Evolutionary conservation across 192 early-diverging fungal species (phyloP).

Genomic region (Backusella parvicylindrica): DNA sequence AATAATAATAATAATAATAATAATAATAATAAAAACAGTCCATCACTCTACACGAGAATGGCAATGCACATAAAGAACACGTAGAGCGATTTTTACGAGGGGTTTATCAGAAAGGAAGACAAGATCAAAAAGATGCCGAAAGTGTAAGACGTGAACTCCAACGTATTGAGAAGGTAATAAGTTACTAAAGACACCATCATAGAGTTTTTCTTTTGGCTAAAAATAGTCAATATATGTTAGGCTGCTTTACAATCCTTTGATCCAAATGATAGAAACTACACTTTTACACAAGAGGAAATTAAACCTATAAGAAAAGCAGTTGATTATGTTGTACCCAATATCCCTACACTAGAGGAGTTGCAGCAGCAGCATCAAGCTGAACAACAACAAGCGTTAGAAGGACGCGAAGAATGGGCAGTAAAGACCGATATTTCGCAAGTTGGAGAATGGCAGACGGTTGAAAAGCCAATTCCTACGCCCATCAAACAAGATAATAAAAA

Average conservation of each 20-base stretch:
- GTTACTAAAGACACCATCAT: neutral
- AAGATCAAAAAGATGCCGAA: constrained; percentile 49
- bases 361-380: neutral
- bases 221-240: neutral
- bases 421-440: neutral
- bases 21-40: constrained; percentile 27
- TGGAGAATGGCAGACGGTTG: constrained; percentile 17
- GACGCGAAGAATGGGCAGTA: constrained; percentile 12
- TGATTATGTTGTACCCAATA: neutral
- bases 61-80: constrained; percentile 81
- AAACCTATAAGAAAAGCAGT: neutral
- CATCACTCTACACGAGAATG: constrained; percentile 68
- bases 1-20: too few relatives aligned
- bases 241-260: neutral
- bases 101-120: constrained; percentile 53
- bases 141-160: constrained; percentile 61
- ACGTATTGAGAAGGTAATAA: constrained; percentile 53
- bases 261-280: neutral
- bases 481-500: too few relatives aligned
- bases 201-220: neutral
- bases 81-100: constrained; percentile 71
- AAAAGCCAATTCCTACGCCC: neutral
- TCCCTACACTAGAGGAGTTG: neutral
- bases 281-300: neutral
- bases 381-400: neutral